Base-by-base conservation (phyloP, 352 stramenopile species). In the Phytophthora syringae region DNA sequence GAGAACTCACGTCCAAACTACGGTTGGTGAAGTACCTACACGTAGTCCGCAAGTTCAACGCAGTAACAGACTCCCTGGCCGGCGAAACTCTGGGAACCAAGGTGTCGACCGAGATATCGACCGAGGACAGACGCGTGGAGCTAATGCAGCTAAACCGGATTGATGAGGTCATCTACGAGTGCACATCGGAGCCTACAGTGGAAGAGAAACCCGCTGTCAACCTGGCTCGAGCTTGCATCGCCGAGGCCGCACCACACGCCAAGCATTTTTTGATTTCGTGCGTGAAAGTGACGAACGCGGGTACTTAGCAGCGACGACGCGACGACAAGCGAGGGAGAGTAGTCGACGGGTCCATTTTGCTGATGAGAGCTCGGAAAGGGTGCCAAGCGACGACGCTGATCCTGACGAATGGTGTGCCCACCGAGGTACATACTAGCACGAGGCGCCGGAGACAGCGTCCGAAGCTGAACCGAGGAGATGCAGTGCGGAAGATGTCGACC, bases 161-260 rank as follows among this genome's bases (percentile, higher is more conserved):
- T 1, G 7, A 22, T 5, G 51, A 61, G 21, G 34, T 61, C 6
- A 56, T 67, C 22, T 67, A 61, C 15, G 16, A 49, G 7, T 5
- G 5, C 9, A 28, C 36, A 4, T 0, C 3, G 7, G 50, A 55
- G 15, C 13, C 15, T 9, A 12, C 44, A 47, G 11, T 7, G 5
- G 21, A 44, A 21, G 32, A 25, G 13, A 47, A 48, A 39, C 18
- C 50, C 10, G 10, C 37, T 0, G 24, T 22, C 18, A 34, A 37
- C 28, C 20, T 47, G 3, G 50, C 44, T 27, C 36, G 44, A 58
- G 20, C 13, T 49, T 5, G 22, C n/a, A 34, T 36, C 2, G 7
- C n/a, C 25, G 11, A 20, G 21, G 15, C 21, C 11, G 6, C n/a
- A 4, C 28, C 27, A 3, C 28, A 2, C 12, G 5, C 7, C 20